A percentile compares a stretch with the other conserved stretches of the same genome.
These are phyloP conservation scores for Begonia masoniana DNA, from an alignment of 306 rosid genomes.

Conservation along the genomic window DNA sequence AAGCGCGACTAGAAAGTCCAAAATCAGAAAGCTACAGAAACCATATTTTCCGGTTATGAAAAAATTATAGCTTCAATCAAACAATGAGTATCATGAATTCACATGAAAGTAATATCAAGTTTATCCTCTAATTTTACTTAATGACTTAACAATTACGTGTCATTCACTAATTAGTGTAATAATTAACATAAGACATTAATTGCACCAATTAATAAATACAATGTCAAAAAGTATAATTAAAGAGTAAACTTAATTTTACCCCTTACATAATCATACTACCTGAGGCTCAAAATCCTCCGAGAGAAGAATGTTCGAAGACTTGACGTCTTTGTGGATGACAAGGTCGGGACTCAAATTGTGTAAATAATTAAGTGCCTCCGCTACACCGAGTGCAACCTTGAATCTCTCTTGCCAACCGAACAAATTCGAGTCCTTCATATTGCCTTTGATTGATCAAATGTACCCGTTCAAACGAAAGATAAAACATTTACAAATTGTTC, in stretches of 20 bases:
- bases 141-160: no score
- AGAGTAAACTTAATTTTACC: no score
- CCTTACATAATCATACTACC: constrained; percentile 20
- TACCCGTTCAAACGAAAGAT: constrained; percentile 1
- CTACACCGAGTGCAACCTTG: constrained; percentile 70
- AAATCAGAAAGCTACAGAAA: constrained; percentile 82
- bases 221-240: no score
- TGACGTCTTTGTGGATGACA: constrained; percentile 90
- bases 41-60: constrained; percentile 10
- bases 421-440: constrained; percentile 34
- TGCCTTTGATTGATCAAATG: constrained; percentile 39
- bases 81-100: background rate
- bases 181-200: no score
- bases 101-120: no score
- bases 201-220: no score
- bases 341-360: constrained; percentile 56
- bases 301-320: constrained; percentile 89
- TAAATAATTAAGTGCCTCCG: constrained; percentile 71
- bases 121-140: no score
- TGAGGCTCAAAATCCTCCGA: constrained; percentile 78
- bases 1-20: constrained; percentile 75
- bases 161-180: no score
- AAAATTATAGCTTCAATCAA: constrained; percentile 5
- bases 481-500: constrained; percentile 6
- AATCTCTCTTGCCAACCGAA: constrained; percentile 81